Evolutionary conservation across 495 filamentous ascomycete species (phyloP).

Genomic region (Astrothelium macrocarpum): DNA sequence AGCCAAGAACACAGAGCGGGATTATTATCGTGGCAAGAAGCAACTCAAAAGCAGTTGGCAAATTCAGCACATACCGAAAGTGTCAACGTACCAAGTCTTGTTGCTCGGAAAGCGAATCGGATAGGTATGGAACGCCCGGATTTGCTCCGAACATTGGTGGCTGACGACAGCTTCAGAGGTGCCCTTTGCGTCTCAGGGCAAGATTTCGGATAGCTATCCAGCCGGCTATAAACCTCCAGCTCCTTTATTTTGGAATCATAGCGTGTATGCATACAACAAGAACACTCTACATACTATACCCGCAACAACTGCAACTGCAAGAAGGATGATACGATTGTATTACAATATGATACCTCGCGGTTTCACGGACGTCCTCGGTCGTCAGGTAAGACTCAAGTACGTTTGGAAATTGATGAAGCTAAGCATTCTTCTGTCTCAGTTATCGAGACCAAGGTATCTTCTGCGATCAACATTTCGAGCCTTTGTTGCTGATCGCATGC

Average conservation of each 20-base stretch:
- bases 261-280: slow-evolving; percentile 3
- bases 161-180: background rate
- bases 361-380: background rate
- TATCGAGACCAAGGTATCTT: background rate
- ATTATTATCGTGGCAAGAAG: background rate
- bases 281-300: background rate
- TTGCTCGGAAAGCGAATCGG: background rate
- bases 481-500: slow-evolving; percentile 4
- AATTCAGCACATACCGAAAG: background rate
- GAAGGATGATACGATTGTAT: slow-evolving; percentile 4
- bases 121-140: background rate
- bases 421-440: background rate
- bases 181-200: slow-evolving; percentile 4
- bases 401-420: background rate
- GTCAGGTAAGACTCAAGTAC: background rate
- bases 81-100: background rate
- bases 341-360: slow-evolving; percentile 4
- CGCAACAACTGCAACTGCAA: background rate
- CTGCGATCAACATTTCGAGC: slow-evolving; percentile 4
- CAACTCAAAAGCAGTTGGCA: background rate
- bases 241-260: slow-evolving; percentile 2
- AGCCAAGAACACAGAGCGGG: background rate
- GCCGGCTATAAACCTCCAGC: slow-evolving; percentile 1
- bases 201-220: background rate
- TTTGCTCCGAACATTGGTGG: too few relatives aligned